These are phyloP conservation scores for Inonotus obliquus DNA, from an alignment of 1,284 basidiomycete genomes.

Conservation along the genomic window DNA sequence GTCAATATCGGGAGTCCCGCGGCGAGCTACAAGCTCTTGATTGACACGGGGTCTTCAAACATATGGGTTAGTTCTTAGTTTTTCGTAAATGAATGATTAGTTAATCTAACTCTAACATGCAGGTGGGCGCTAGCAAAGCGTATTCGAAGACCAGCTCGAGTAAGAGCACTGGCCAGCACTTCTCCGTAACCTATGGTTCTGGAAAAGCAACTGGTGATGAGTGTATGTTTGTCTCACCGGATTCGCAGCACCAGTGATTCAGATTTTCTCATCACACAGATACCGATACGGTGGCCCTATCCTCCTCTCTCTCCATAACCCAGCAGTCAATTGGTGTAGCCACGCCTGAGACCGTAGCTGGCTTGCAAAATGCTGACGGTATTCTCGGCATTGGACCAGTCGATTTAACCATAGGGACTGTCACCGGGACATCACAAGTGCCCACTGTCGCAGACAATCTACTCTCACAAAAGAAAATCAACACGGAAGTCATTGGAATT, in stretches of 20 bases:
- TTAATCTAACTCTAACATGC: no score
- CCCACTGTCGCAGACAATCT: slow-evolving; percentile 26
- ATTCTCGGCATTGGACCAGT: slow-evolving; percentile 19
- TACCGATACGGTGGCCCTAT: slow-evolving; percentile 27
- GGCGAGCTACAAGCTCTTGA: slow-evolving; percentile 14
- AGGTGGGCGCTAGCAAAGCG: slow-evolving; percentile 21
- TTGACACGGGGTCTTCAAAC: slow-evolving; percentile 21
- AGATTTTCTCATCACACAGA: slow-evolving; percentile 12
- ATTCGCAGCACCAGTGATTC: neutral
- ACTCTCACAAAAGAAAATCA: slow-evolving; percentile 20
- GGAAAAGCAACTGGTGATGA: slow-evolving; percentile 15
- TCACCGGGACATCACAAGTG: slow-evolving; percentile 21
- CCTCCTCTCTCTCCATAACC: slow-evolving; percentile 26
- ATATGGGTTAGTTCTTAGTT: slow-evolving; percentile 22
- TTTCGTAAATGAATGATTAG: no score
- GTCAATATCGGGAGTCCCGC: slow-evolving; percentile 20
- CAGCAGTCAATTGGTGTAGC: slow-evolving; percentile 37
- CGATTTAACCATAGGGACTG: slow-evolving; percentile 27
- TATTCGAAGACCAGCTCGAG: slow-evolving; percentile 19
- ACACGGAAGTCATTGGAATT: slow-evolving; percentile 21
- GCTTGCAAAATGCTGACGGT: slow-evolving; percentile 29
- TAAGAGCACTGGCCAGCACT: slow-evolving; percentile 17
- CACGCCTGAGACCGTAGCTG: slow-evolving; percentile 24
- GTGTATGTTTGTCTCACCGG: neutral
- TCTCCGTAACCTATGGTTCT: slow-evolving; percentile 19